These are phyloP conservation scores for Galerina sulciceps DNA, from an alignment of 768 basidiomycete species.

Conservation along the genomic window DNA sequence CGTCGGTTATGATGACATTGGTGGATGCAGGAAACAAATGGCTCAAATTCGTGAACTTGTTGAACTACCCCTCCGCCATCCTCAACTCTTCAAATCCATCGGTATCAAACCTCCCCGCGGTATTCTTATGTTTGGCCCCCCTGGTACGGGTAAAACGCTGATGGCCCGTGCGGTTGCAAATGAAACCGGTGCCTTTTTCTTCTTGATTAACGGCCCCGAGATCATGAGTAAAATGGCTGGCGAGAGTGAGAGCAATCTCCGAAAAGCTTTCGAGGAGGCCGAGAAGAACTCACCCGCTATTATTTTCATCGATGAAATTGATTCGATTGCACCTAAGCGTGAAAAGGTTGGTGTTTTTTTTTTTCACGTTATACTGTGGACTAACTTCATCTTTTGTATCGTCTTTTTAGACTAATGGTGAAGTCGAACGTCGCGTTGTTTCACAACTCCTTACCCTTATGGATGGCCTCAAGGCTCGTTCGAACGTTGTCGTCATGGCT, in stretches of 20 bases:
- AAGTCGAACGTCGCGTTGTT: slow-evolving; percentile 99
- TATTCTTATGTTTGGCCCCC: slow-evolving; percentile 98
- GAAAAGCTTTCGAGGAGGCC: slow-evolving; percentile 99
- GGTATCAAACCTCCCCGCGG: slow-evolving; percentile 99
- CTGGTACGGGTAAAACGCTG: slow-evolving; percentile 98
- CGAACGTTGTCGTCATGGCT: slow-evolving; percentile 99
- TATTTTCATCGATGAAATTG: slow-evolving; percentile 99
- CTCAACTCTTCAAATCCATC: slow-evolving; percentile 99
- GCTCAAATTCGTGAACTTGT: slow-evolving; percentile 99
- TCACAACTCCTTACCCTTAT: slow-evolving; percentile 98
- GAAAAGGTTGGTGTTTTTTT: slow-evolving; percentile 77
- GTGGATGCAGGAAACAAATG: slow-evolving; percentile 99
- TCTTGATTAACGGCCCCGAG: slow-evolving; percentile 99
- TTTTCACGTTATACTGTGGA: background rate
- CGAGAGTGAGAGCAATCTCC: slow-evolving; percentile 94
- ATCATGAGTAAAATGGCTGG: slow-evolving; percentile 99
- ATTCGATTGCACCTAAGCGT: slow-evolving; percentile 99
- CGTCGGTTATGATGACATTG: slow-evolving; percentile 99
- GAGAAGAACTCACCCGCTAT: slow-evolving; percentile 99
- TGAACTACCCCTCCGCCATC: slow-evolving; percentile 96
- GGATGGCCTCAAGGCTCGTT: slow-evolving; percentile 98
- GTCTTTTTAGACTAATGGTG: slow-evolving; percentile 85
- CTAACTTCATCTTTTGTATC: background rate
- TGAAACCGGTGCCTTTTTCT: slow-evolving; percentile 99
- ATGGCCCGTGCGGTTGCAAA: slow-evolving; percentile 99